A percentile compares a stretch with the other conserved stretches of the same genome.
phyloP scores from a whole-genome alignment of 345 rosid genomes.

The Eucalyptus dawsonii region DNA sequence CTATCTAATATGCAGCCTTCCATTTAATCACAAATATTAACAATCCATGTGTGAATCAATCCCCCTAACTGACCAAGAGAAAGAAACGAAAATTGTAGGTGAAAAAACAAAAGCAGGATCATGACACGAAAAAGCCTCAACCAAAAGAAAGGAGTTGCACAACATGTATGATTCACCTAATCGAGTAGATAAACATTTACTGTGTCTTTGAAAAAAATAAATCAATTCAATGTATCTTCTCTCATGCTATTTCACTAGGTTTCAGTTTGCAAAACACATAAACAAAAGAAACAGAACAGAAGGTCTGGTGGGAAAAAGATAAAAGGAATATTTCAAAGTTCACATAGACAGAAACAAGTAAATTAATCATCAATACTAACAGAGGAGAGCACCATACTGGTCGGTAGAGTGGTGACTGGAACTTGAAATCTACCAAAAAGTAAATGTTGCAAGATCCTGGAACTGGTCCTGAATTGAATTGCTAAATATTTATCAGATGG shows the following conservation, averaged over 20 bases:
- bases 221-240: background rate
- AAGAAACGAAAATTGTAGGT: background rate
- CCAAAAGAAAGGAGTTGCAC: background rate
- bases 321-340: background rate
- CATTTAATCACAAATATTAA: background rate
- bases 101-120: background rate
- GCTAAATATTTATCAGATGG: conserved; percentile 87
- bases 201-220: background rate
- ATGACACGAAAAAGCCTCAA: background rate
- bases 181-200: background rate
- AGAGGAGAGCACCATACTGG: conserved; percentile 30
- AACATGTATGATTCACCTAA: background rate
- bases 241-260: background rate
- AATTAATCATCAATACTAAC: background rate
- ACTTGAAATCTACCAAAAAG: conserved; percentile 81
- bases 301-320: background rate
- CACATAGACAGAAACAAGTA: background rate
- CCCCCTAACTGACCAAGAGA: background rate
- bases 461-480: conserved; percentile 72
- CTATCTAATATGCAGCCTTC: background rate
- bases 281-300: background rate
- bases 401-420: conserved; percentile 84
- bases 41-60: background rate
- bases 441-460: conserved; percentile 64
- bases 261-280: background rate